A percentile compares a stretch with the other conserved stretches of the same genome.
Conservation (phyloP, 1,284 basidiomycete genomes). For the Exsudoporus floridanus region DNA sequence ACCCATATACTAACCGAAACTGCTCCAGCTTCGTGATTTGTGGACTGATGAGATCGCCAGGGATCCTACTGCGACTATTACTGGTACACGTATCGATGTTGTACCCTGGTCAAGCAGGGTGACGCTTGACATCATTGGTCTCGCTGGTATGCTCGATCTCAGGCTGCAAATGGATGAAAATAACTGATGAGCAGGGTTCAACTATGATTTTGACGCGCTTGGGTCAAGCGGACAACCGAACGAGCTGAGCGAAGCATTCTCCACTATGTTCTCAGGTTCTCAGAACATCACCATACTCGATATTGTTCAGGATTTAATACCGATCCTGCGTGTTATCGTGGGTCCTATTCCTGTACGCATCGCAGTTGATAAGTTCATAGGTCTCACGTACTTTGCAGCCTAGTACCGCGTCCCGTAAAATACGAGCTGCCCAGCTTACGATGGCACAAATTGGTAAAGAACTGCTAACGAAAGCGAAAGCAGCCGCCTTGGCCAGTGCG, state of each 20-base stretch:
- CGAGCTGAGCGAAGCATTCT: slow-evolving; percentile 51
- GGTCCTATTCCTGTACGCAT: not conserved
- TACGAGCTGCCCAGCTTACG: slow-evolving; percentile 16
- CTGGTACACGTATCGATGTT: slow-evolving; percentile 42
- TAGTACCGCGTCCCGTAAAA: not conserved
- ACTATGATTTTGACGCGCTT: slow-evolving; percentile 62
- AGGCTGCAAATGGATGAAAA: not conserved
- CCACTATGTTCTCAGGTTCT: slow-evolving; percentile 39
- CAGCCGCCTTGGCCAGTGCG: slow-evolving; percentile 28
- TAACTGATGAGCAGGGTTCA: slow-evolving; percentile 47
- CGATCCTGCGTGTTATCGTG: slow-evolving; percentile 40
- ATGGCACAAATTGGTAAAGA: slow-evolving; percentile 42
- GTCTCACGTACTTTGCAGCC: slow-evolving; percentile 12
- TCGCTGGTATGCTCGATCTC: slow-evolving; percentile 46
- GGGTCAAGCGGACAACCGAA: slow-evolving; percentile 37
- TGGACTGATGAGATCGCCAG: slow-evolving; percentile 39
- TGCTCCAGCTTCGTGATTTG: slow-evolving; percentile 46
- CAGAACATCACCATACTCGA: slow-evolving; percentile 28
- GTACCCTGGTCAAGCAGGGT: slow-evolving; percentile 54
- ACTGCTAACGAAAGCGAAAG: slow-evolving; percentile 47
- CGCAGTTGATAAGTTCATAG: too few species aligned
- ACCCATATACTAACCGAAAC: not conserved
- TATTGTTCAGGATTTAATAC: slow-evolving; percentile 40
- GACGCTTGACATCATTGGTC: slow-evolving; percentile 69
- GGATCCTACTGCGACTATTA: slow-evolving; percentile 13